A percentile compares a stretch with the other conserved stretches of the same genome.
Conservation (phyloP, 371 early-diverging fungal genomes). For the Basidiobolus heterosporus region DNA sequence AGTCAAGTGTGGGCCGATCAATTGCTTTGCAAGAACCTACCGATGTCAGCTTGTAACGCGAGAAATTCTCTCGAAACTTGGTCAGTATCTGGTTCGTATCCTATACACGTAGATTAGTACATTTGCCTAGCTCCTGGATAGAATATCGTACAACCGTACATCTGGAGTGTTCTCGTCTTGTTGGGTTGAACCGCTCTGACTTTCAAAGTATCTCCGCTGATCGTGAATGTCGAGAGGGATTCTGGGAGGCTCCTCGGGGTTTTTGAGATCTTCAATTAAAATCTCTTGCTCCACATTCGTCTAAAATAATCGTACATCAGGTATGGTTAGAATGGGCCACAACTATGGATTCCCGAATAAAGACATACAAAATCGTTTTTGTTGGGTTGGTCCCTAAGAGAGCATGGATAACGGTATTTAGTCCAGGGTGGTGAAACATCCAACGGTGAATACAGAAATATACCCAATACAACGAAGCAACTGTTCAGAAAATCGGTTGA, state of each 20-base stretch:
- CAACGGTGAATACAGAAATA: slow-evolving; percentile 2
- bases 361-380: slow-evolving; percentile 5
- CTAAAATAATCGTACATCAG: neutral
- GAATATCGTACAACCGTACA: no score
- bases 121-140: no score
- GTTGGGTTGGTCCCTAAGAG: slow-evolving; percentile 10
- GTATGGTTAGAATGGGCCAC: neutral
- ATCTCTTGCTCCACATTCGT: slow-evolving; percentile 7
- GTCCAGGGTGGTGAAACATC: neutral
- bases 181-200: slow-evolving; percentile 28
- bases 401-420: no score
- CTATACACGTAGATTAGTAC: no score
- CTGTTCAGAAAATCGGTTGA: slow-evolving; percentile 79
- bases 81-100: no score
- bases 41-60: no score
- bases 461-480: slow-evolving; percentile 23
- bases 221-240: slow-evolving; percentile 55
- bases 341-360: slow-evolving; percentile 9
- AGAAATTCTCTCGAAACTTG: no score
- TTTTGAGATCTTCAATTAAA: slow-evolving; percentile 41
- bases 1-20: no score
- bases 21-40: no score
- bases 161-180: neutral
- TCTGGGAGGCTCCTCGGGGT: slow-evolving; percentile 22
- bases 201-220: slow-evolving; percentile 57